Evolutionary conservation across 2,329 filamentous ascomycete species (phyloP).

Genomic region (Trichophyton benhamiae): DNA sequence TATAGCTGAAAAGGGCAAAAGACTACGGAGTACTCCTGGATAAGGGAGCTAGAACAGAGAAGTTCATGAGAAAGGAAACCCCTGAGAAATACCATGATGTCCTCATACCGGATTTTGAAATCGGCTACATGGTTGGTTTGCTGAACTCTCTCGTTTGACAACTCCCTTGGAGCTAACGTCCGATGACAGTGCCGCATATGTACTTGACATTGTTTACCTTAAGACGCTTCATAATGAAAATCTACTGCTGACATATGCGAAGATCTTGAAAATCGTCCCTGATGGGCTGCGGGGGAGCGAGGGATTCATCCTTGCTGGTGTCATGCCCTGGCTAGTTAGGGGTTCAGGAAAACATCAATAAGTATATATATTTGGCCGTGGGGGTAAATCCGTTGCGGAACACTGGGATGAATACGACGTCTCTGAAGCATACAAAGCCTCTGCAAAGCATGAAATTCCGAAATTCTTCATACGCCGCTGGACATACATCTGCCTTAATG

Average conservation of each 20-base stretch:
- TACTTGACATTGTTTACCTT: conserved; percentile 42
- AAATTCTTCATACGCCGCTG: conserved; percentile 26
- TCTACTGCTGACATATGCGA: conserved; percentile 41
- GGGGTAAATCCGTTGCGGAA: conserved; percentile 15
- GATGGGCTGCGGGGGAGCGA: conserved; percentile 22
- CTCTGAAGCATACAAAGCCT: conserved; percentile 47
- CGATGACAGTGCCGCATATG: conserved; percentile 39
- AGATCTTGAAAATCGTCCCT: conserved; percentile 36
- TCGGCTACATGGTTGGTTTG: conserved; percentile 43
- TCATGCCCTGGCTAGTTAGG: conserved; percentile 19
- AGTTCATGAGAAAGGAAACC: conserved; percentile 36
- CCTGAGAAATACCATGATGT: conserved; percentile 49
- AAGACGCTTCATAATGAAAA: conserved; percentile 39
- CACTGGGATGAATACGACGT: conserved; percentile 37
- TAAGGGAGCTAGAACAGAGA: conserved; percentile 32
- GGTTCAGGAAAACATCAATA: conserved; percentile 17
- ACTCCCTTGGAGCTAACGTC: not conserved
- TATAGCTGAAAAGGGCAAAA: conserved; percentile 36
- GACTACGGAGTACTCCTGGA: conserved; percentile 21
- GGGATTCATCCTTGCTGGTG: conserved; percentile 17
- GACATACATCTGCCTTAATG: conserved; percentile 43
- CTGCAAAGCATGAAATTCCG: conserved; percentile 41
- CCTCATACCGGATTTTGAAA: conserved; percentile 47
- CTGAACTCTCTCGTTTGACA: not conserved
- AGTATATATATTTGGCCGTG: conserved; percentile 14